A percentile compares a stretch with the other conserved stretches of the same genome.
Evolutionary conservation across 306 rosid species (phyloP).

Genomic region (Trifolium dubium): DNA sequence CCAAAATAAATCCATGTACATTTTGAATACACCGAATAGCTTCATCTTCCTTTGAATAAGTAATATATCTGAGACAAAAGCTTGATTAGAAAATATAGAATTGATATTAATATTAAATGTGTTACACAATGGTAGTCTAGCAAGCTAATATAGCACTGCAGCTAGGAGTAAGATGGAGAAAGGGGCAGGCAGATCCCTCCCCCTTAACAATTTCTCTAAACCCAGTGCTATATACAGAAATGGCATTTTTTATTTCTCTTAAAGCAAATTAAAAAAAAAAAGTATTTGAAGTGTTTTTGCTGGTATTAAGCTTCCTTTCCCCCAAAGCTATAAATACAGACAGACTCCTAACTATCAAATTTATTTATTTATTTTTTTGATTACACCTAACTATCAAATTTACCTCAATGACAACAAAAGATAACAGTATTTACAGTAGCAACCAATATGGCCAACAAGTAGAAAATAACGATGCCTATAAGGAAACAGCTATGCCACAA

Average conservation of each 20-base stretch:
- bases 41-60: slow-evolving; percentile 93
- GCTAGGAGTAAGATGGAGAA: background rate
- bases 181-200: background rate
- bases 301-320: background rate
- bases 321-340: background rate
- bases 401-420: slow-evolving; percentile 17
- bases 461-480: slow-evolving; percentile 1
- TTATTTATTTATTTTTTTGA: background rate
- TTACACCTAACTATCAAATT: background rate
- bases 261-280: background rate
- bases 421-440: background rate
- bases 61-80: slow-evolving; percentile 79
- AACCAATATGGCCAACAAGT: slow-evolving; percentile 14
- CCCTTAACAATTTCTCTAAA: background rate
- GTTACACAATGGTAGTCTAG: slow-evolving; percentile 5
- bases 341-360: background rate
- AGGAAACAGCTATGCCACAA: slow-evolving; percentile 10
- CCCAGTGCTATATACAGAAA: slow-evolving; percentile 2
- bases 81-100: slow-evolving; percentile 12
- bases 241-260: background rate
- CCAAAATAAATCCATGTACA: slow-evolving; percentile 99
- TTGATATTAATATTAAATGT: background rate
- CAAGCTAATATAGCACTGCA: background rate
- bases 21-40: slow-evolving; percentile 97
- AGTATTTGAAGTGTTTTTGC: background rate